Evolutionary conservation across 1,284 basidiomycete genomes (phyloP), one percentile per base, ranked within the genome.

Genomic region (Microbotryum silenes-acaulis): DNA sequence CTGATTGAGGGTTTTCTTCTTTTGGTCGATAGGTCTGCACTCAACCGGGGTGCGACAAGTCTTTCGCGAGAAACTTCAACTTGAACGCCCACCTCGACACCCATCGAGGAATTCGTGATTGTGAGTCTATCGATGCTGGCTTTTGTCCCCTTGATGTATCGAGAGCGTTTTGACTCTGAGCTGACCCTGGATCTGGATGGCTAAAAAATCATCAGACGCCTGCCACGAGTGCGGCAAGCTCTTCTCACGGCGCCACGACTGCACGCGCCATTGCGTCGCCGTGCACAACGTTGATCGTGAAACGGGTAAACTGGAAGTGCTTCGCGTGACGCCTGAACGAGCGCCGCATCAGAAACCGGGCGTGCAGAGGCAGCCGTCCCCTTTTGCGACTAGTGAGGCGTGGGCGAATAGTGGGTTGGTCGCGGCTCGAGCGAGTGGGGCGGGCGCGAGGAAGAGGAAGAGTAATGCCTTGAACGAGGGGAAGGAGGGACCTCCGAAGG

Each of bases 61-160:
- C 64, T 0, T 69, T 69, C 25, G 67, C 67, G 18, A 53, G 67
- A 4, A 66, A 69, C 31, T 69, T 67, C 63, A 69, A 69, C 54
- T 50, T 69, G 5, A 61, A 67, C 29, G 52, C 51, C 2, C 67
- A 69, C 57, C 67, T 69, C 62, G 67, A 69, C 59, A 60, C 57
- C 12, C 67, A 69, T 25, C 53, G 62, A n/a, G 67, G 67, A 6
- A 60, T 69, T 12, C 65, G 67, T 7, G 67, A 69, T 23, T 69
- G 62, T 69, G 49, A 48, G 61, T 59, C 6, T 16, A 51, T 25
- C 25, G 25, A 20, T 4, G 9, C 33, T 46, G 21, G 16, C 23
- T 46, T 45, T 21, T 18, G n/a, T 37, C 10, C 46, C 16, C 18
- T 10, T 21, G 9, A 5, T 18, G 31, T 33, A 6, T 10, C 12